Percentiles rank a stretch among this genome's conserved stretches.
These are phyloP conservation scores for Rhinocladiella mackenziei DNA, from an alignment of 2,329 filamentous ascomycete genomes.

Conservation along the genomic window DNA sequence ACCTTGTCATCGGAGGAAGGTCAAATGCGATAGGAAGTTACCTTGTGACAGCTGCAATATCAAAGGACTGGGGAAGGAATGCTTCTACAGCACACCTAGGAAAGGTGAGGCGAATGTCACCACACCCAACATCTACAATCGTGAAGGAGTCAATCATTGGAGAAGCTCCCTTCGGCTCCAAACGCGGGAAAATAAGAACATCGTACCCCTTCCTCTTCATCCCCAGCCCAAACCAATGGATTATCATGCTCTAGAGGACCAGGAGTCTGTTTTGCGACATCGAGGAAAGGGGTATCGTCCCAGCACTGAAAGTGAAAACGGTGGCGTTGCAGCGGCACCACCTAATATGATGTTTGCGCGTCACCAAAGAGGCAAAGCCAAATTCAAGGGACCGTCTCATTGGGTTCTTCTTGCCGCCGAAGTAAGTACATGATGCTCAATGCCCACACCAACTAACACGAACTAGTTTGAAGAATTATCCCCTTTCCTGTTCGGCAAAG, in stretches of 20 bases:
- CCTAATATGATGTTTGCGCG: neutral
- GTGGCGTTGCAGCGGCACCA: neutral
- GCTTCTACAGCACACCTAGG: neutral
- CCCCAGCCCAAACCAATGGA: too few species aligned
- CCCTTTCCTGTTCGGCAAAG: neutral
- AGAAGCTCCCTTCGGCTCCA: too few species aligned
- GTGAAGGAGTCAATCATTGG: too few species aligned
- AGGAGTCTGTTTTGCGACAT: too few species aligned
- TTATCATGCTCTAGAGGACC: too few species aligned
- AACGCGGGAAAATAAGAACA: too few species aligned
- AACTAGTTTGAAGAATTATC: neutral
- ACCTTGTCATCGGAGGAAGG: neutral
- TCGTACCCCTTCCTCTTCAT: too few species aligned
- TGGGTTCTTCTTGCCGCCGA: neutral
- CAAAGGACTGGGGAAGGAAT: neutral
- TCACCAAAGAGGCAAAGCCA: neutral
- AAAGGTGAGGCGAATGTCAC: neutral
- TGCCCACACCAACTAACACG: neutral
- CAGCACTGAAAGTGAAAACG: neutral
- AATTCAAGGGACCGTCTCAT: neutral
- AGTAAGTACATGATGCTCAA: neutral
- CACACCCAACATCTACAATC: too few species aligned
- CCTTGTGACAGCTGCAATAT: neutral
- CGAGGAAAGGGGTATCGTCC: too few species aligned
- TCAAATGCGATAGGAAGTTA: neutral